Percentiles rank a stretch among this genome's conserved stretches.
phyloP scores from a whole-genome alignment of 116 monocot species.

The Iris pallida region DNA sequence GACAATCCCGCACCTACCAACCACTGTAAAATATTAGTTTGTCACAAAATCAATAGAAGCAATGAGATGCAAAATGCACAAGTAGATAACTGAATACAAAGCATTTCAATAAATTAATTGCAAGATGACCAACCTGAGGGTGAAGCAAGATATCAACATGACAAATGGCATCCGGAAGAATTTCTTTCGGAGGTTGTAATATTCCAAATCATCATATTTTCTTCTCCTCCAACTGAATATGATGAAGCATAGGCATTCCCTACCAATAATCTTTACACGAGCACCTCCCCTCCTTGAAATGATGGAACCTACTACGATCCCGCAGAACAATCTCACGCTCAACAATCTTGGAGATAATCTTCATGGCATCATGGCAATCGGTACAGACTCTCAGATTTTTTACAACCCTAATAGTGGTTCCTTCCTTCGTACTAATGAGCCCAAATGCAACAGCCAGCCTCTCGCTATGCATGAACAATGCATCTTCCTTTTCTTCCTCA shows the following conservation, averaged over 20 bases:
- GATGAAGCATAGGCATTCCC: not conserved
- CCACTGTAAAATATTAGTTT: too few relatives aligned
- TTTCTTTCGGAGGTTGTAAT: too few relatives aligned
- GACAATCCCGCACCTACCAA: too few relatives aligned
- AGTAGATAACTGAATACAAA: too few relatives aligned
- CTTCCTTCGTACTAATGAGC: conserved; percentile 43
- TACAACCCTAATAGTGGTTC: conserved; percentile 44
- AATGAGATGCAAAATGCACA: too few relatives aligned
- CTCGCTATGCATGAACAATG: conserved; percentile 56
- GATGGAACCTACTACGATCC: conserved; percentile 65
- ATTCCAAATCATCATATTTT: too few relatives aligned
- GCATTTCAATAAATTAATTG: too few relatives aligned
- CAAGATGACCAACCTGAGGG: too few relatives aligned
- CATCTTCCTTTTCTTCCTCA: conserved; percentile 68
- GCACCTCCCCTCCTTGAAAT: conserved; percentile 42
- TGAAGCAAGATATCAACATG: too few relatives aligned
- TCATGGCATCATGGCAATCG: conserved; percentile 64
- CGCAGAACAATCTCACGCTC: conserved; percentile 49
- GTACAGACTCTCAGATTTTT: conserved; percentile 61
- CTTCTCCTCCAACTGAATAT: too few relatives aligned
- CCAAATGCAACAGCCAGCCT: conserved; percentile 61
- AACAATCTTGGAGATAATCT: conserved; percentile 44
- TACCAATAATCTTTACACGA: conserved; percentile 63
- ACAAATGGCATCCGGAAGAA: too few relatives aligned
- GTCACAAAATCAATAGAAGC: too few relatives aligned